Evolutionary conservation across 495 filamentous ascomycete species (phyloP).

Genomic region (Aspergillus coremiiformis): DNA sequence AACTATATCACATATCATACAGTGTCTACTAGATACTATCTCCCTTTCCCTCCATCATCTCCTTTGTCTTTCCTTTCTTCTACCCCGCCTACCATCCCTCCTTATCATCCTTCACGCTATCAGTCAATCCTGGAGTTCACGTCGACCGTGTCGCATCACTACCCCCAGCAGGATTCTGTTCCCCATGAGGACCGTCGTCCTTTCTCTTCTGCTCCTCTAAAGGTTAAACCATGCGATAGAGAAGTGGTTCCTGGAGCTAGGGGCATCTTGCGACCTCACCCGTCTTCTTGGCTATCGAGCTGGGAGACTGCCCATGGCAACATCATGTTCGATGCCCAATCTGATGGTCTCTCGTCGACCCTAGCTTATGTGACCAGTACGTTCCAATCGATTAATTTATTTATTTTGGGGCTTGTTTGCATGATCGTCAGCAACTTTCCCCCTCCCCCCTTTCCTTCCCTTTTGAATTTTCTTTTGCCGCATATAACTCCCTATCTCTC

Average conservation of each 20-base stretch:
- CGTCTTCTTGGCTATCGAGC: conserved; percentile 15
- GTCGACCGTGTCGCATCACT: conserved; percentile 14
- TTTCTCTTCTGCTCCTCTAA: conserved; percentile 7
- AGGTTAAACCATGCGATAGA: conserved; percentile 25
- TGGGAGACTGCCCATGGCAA: conserved; percentile 22
- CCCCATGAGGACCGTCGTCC: conserved; percentile 13
- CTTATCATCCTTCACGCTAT: not conserved
- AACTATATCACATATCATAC: too few relatives aligned
- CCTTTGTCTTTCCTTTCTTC: not conserved
- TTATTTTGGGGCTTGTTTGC: not conserved
- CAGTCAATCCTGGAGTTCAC: conserved; percentile 16
- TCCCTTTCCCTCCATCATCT: not conserved
- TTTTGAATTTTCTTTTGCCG: conserved; percentile 5
- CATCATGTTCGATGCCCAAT: conserved; percentile 38
- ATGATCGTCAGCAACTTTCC: not conserved
- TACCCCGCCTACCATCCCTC: not conserved
- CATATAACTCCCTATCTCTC: not conserved
- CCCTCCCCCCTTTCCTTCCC: not conserved
- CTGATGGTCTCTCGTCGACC: conserved; percentile 26
- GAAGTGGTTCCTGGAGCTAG: conserved; percentile 11
- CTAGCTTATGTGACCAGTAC: conserved; percentile 34
- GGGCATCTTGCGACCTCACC: conserved; percentile 23
- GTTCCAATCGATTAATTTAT: conserved; percentile 7
- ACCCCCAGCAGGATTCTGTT: conserved; percentile 1
- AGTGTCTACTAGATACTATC: too few relatives aligned